Base-by-base conservation (phyloP, 257 asterid genomes). In the Marsdenia floribunda region DNA sequence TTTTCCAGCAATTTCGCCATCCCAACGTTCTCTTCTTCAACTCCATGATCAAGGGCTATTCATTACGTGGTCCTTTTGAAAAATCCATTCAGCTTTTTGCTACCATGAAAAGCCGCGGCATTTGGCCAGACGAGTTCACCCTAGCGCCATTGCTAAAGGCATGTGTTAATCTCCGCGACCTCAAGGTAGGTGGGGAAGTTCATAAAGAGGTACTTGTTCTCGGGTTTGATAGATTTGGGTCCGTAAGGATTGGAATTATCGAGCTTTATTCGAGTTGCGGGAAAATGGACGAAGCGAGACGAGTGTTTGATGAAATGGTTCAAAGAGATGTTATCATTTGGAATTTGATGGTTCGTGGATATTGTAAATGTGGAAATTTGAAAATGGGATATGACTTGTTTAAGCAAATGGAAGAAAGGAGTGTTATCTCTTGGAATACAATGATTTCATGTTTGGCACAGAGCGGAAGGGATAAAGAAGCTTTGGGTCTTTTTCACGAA, bases 321-420 rank as follows among this genome's bases (percentile, higher is more conserved):
- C 37, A 81, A 3, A 79, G 83, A 77, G 84, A 86, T 73, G 87
- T 86, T 53, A 79, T 81, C 37, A 50, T 86, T 55, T 83, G 86
- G 87, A 86, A 86, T 73, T 83, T 86, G 83, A 83, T 83, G 86
- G 46, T 86, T 53, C 85, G 70, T 70, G 89, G 89, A 65, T 82
- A 80, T 78, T 80, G 79, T 55, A 53, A 47, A 15, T 73, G 44
- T 73, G 83, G 86, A 50, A 65, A 85, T 72, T 70, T 85, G 58
- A 81, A 78, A 18, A 54, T 73, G 72, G 86, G 88, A 4, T 78
- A 75, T 47, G 22, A 22, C 10, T 18, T 85, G 70, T 85, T 85
- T 74, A 85, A 79, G 68, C 72, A 78, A 77, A 82, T 85, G 86
- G 77, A 59, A 65, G 86, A 82, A 81, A 82, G 82, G 80, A 85